These are phyloP conservation scores for Diaporthe sp. DNA, from an alignment of 2,329 filamentous ascomycete genomes.

Conservation along the genomic window DNA sequence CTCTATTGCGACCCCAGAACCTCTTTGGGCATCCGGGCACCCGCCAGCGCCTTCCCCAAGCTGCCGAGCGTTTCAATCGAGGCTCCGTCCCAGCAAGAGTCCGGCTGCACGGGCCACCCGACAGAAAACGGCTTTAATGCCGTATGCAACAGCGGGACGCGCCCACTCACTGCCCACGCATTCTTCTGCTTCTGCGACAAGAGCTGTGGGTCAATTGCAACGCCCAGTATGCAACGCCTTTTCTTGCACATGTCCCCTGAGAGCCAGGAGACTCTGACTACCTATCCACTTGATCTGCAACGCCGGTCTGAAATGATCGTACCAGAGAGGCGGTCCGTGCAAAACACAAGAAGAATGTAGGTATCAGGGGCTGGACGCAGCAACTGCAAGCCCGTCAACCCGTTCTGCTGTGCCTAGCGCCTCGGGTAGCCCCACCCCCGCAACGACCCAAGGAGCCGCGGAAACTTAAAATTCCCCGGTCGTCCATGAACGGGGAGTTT, in stretches of 20 bases:
- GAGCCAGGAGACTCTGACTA: not conserved
- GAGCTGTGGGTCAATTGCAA: not conserved
- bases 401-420: not conserved
- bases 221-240: not conserved
- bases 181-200: not conserved
- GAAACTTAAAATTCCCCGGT: not conserved
- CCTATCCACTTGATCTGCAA: not conserved
- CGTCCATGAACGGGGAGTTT: not conserved
- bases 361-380: not conserved
- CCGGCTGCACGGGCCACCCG: slow-evolving; percentile 7
- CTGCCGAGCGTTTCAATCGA: not conserved
- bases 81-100: not conserved
- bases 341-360: not conserved
- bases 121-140: not conserved
- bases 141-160: too few species aligned
- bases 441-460: slow-evolving; percentile 14
- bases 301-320: not conserved
- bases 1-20: not conserved
- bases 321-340: not conserved
- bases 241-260: not conserved
- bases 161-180: not conserved
- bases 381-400: not conserved
- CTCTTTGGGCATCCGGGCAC: not conserved
- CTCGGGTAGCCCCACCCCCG: slow-evolving; percentile 17
- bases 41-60: not conserved